Base-by-base conservation (phyloP, 2,329 filamentous ascomycete genomes). In the Aspergillus sp. region DNA sequence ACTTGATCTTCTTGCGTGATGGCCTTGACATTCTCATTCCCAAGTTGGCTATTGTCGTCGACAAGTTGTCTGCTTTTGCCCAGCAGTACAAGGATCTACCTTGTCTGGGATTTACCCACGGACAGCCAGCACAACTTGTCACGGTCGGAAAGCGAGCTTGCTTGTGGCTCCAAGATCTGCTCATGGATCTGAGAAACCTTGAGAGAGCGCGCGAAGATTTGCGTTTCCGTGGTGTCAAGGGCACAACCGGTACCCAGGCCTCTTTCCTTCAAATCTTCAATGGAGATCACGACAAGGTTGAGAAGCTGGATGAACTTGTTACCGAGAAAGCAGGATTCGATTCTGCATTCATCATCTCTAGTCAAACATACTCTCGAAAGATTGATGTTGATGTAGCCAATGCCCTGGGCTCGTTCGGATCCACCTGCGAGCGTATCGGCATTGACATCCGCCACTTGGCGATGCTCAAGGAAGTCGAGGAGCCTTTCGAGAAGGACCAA, bases 331-430 rank as follows among this genome's bases (percentile, higher is more conserved):
- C 86, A n/a, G 86, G 86, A 20, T 89, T 89, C 71, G 73, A 74
- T 45, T 80, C 80, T 33, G 80, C 81, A 46, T 88, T 84, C 68
- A 82, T 83, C 61, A 84, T 91, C 58, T 89, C 87, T 7, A 86
- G 85, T 19, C 89, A 93, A 70, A 90, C 87, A 6, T 90, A 90
- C 76, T 87, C 89, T 4, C 85, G 91, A 61, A 95, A 95, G 77
- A 87, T 96, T 54, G 92, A 97, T 71, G 80, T 90, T 41, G 82
- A 88, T 56, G 81, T 96, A n/a, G 83, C 87, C 66, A 93, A 95
- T 70, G 90, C 89, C n/a, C 79, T 96, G 34, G 82, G 84, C 33
- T 90, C 86, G 1, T 86, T 96, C 51, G 92, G 90, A 22, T 83
- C 90, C n/a, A 91, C 90, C 0, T 89, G 86, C 50, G 84, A 90